phyloP scores from a whole-genome alignment of 2,329 filamentous ascomycete species.

The Ilyonectria destructans region DNA sequence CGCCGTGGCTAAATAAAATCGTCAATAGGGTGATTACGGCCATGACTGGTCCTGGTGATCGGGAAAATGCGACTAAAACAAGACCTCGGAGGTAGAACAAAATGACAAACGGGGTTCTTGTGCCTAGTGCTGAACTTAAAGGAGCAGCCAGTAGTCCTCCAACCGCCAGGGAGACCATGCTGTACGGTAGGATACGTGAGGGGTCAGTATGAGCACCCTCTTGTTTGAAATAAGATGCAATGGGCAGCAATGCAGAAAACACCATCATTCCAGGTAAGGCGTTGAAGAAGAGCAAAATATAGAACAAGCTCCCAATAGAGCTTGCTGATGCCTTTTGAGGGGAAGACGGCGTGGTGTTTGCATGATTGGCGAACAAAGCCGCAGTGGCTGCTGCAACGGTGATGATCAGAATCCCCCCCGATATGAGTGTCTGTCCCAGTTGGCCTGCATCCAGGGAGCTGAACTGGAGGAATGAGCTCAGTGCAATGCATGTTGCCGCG shows the following conservation, averaged over 20 bases:
- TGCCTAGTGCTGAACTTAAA: slow-evolving; percentile 10
- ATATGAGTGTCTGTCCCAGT: not conserved
- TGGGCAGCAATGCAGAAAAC: slow-evolving; percentile 14
- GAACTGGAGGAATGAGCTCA: not conserved
- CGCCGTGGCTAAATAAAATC: slow-evolving; percentile 18
- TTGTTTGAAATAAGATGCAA: not conserved
- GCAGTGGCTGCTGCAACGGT: not conserved
- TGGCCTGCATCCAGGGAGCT: not conserved
- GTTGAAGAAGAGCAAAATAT: slow-evolving; percentile 23
- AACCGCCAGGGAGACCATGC: slow-evolving; percentile 16
- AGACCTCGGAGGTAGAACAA: slow-evolving; percentile 11
- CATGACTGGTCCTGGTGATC: not conserved
- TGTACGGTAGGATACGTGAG: not conserved
- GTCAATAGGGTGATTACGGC: not conserved
- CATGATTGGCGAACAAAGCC: not conserved
- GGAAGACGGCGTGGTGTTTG: not conserved
- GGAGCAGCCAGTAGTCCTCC: slow-evolving; percentile 18
- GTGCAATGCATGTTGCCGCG: slow-evolving; percentile 10
- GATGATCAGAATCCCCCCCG: slow-evolving; percentile 2
- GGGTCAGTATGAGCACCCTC: not conserved
- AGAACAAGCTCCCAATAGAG: not conserved
- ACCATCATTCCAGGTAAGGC: slow-evolving; percentile 25
- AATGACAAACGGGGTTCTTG: not conserved
- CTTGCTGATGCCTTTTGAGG: not conserved
- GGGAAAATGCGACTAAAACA: slow-evolving; percentile 10